Evolutionary conservation across 1,139 yeast species (phyloP), one percentile per base, ranked within the genome.

Genomic region (Candida labiduridarum): DNA sequence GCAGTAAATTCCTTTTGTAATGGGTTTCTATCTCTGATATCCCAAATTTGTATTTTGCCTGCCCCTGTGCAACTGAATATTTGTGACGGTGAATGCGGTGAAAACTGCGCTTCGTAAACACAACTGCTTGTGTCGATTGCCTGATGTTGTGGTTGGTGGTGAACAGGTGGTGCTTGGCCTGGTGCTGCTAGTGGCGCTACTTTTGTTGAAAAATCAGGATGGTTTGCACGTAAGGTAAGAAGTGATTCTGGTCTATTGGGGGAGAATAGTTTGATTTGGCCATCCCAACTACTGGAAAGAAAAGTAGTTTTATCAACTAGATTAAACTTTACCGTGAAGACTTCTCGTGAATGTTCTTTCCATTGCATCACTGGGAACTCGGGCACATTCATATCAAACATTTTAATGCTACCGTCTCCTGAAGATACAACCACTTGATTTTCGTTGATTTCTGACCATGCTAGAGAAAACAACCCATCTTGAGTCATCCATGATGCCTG

Each of bases 381-480:
- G 3, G 81, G 78, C 36, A 87, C 80, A 1, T 84, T 80, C 41
- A 80, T 74, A 66, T 94, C 99, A 65, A 90, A 94, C 49, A 94
- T 67, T 58, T 91, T 87, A 41, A 94, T 71, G 0, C 90, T 76
- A 0, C 98, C 98, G 67, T 94, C 99, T 1, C 99, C 99, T 56
- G 87, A 84, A 16, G 96, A 95, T 0, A 82, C 84, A 3, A 83
- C 80, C 7, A 88, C 78, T 62, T 92, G 98, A 66, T 90, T 91
- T 58, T 90, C 97, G 65, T 94, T 94, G 12, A 78, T 55, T 66
- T 94, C 98, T 51, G 94, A 87, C 98, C 98, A 94, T 0, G 95
- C 81, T 4, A 89, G 71, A 60, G 89, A 96, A 63, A 89, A 91
- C 19, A 92, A 72, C 4, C 97, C 96, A 67, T 94, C 99, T 66